Base-by-base conservation (phyloP, 1,284 basidiomycete genomes). In the Cryptococcus maquisensis region DNA sequence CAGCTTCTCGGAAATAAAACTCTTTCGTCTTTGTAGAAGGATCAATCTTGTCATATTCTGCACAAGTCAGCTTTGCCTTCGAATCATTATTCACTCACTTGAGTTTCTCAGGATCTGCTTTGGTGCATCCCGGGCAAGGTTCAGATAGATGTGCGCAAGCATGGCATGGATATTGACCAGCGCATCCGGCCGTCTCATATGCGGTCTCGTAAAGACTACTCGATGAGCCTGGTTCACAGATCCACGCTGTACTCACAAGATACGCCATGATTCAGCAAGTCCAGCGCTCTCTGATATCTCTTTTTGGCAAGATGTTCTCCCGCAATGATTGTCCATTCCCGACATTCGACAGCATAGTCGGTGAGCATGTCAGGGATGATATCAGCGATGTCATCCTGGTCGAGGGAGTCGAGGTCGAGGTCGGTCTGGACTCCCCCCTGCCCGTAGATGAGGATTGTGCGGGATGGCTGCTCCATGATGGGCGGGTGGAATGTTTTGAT, bases 91-190 rank as follows among this genome's bases (percentile, higher is more conserved):
- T 39, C 8, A 78, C 87, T 72, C 68, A 90, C 88, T 83, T 54
- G 90, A 85, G 62, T 86, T 82, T 0, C 80, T 69, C 1, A 94
- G 72, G 24, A 88, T 79, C 5, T 86, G 68, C 67, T 91, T 94
- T 1, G 93, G 93, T 13, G 90, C 90, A 51, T 81, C 81, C 28
- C 87, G 81, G 1, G 90, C 87, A 61, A 84, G 80, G 2, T 86
- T 83, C 54, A 95, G 81, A 55, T 87, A 83, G 46, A 94, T 82
- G 72, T 91, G 92, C 1, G 90, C 90, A 21, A 90, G 79, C 54
- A 95, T 80, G 20, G 86, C 82, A 61, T 88, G 86, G 49, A 93
- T 80, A 8, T 88, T 86, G 24, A 74, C 64, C 26, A 71, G 53
- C 1, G 71, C 72, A 56, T 76, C 21, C 80, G 81, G 49, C 83